Conservation (phyloP, 129 eudicot genomes). For the Lactuca sativa region DNA sequence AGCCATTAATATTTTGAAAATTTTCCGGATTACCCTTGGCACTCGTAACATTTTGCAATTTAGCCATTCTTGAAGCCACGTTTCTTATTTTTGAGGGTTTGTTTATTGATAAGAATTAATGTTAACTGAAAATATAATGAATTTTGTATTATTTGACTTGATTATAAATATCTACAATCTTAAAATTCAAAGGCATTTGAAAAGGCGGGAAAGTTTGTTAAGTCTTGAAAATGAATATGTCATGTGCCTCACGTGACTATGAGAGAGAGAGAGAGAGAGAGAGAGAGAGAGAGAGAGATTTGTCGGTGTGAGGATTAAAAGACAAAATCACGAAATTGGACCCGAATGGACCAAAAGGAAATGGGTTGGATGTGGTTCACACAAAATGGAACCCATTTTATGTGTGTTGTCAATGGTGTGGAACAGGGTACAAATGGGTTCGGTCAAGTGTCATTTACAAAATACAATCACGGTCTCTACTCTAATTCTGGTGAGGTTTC, state of each 20-base stretch:
- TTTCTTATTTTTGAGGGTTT: too few species aligned
- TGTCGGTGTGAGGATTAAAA: conserved; percentile 29
- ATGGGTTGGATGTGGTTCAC: conserved; percentile 39
- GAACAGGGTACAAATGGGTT: conserved; percentile 21
- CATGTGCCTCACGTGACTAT: conserved; percentile 24
- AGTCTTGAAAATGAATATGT: conserved; percentile 2
- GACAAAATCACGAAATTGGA: conserved; percentile 26
- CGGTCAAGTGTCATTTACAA: conserved; percentile 37
- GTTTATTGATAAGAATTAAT: too few species aligned
- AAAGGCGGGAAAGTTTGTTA: too few species aligned
- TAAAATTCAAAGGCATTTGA: too few species aligned
- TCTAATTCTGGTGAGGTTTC: conserved; percentile 16
- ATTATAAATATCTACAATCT: too few species aligned
- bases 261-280: background rate
- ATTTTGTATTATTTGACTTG: too few species aligned
- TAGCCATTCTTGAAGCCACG: too few species aligned
- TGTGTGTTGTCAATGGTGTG: background rate
- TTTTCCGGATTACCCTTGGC: too few species aligned
- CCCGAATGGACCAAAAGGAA: conserved; percentile 6
- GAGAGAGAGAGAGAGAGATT: conserved; percentile 1
- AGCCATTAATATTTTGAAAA: too few species aligned
- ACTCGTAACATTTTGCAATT: too few species aligned
- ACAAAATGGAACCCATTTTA: conserved; percentile 26
- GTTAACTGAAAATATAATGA: too few species aligned
- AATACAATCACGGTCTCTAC: conserved; percentile 19